Evolutionary conservation across 2,329 filamentous ascomycete species (phyloP).

Genomic region (Cucurbitaria berberidis): DNA sequence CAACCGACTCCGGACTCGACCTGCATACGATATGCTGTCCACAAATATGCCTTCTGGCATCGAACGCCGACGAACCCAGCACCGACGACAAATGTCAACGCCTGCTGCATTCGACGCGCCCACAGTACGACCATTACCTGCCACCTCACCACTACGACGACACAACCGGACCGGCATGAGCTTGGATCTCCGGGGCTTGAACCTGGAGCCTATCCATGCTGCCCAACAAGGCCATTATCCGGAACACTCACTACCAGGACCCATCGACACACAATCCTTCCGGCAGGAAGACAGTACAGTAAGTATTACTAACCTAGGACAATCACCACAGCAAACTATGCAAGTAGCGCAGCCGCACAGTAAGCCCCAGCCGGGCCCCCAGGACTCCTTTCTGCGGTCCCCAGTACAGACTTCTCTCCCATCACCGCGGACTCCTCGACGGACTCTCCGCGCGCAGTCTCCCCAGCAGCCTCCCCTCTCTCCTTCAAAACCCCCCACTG

Average conservation of each 20-base stretch:
- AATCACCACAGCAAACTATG: conserved; percentile 76
- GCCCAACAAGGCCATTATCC: conserved; percentile 48
- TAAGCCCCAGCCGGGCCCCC: conserved; percentile 77
- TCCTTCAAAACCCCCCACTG: conserved; percentile 45
- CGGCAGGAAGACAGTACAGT: conserved; percentile 59
- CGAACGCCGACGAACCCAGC: conserved; percentile 75
- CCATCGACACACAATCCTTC: conserved; percentile 39
- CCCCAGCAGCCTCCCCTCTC: conserved; percentile 42
- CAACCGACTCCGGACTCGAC: conserved; percentile 68
- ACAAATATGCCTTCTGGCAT: conserved; percentile 71
- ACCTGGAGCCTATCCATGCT: conserved; percentile 51
- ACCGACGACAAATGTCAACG: conserved; percentile 88
- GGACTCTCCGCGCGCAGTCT: conserved; percentile 41
- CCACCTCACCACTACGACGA: conserved; percentile 59
- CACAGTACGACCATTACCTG: conserved; percentile 71
- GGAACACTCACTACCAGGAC: conserved; percentile 44
- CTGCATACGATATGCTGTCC: conserved; percentile 80
- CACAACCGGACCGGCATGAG: conserved; percentile 82
- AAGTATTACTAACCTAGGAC: conserved; percentile 66
- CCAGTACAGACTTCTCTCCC: conserved; percentile 47
- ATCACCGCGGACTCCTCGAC: conserved; percentile 44
- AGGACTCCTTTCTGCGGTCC: conserved; percentile 47
- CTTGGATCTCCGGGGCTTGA: conserved; percentile 72
- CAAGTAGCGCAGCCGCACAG: conserved; percentile 90
- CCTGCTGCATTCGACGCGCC: conserved; percentile 77